Percentiles rank a stretch among this genome's conserved stretches.
These are phyloP conservation scores for Funneliformis geosporum DNA, from an alignment of 192 early-diverging fungal species.

Conservation along the genomic window DNA sequence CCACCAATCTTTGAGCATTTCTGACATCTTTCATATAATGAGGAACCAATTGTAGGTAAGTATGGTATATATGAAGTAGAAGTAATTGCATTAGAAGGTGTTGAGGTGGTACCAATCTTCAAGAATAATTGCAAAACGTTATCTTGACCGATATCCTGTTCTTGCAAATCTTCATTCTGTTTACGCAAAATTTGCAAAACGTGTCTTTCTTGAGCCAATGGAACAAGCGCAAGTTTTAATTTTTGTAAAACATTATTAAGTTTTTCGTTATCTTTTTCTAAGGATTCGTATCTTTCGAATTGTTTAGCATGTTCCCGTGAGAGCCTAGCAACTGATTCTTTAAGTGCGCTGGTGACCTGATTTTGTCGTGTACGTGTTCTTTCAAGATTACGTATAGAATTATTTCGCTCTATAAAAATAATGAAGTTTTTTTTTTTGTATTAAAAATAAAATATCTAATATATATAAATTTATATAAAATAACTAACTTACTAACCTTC, in stretches of 20 bases:
- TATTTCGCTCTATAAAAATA: conserved; percentile 15
- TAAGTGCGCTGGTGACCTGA: conserved; percentile 11
- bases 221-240: conserved; percentile 15
- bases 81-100: neutral
- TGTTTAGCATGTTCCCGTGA: neutral
- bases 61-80: neutral
- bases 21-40: neutral
- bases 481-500: conserved; percentile 10
- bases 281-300: neutral
- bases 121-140: conserved; percentile 22
- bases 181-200: conserved; percentile 20
- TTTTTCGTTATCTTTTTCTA: conserved; percentile 21
- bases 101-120: neutral
- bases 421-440: neutral
- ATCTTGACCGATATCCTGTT: conserved; percentile 13
- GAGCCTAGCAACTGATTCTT: conserved; percentile 4
- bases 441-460: neutral
- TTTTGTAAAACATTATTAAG: conserved; percentile 10
- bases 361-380: conserved; percentile 16
- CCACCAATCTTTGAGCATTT: neutral
- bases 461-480: neutral
- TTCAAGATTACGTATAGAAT: conserved; percentile 14
- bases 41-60: neutral
- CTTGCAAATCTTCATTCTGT: conserved; percentile 18
- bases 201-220: conserved; percentile 15